Conservation (phyloP, 148 eudicot genomes). For the Bassia scoparia region DNA sequence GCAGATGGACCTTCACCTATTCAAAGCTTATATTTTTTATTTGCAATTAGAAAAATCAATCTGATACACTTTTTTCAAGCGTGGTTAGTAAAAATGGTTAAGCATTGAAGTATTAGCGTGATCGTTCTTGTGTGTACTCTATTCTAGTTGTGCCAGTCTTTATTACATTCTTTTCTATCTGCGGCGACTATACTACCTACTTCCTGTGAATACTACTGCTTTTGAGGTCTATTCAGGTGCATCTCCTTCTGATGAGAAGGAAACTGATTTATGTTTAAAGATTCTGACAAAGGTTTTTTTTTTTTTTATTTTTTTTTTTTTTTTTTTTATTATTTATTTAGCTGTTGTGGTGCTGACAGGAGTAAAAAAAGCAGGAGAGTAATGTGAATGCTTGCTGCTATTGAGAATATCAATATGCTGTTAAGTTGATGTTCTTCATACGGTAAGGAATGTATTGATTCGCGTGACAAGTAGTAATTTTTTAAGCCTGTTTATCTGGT, state of each 20-base stretch:
- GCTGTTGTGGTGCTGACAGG: constrained; percentile 74
- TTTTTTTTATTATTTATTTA: constrained; percentile 24
- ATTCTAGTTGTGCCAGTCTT: background rate
- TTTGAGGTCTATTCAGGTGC: constrained; percentile 71
- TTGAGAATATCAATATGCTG: constrained; percentile 80
- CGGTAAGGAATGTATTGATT: constrained; percentile 36
- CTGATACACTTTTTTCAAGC: background rate
- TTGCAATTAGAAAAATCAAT: too few species aligned
- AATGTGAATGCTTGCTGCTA: constrained; percentile 74
- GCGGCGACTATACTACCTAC: constrained; percentile 84
- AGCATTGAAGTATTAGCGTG: background rate
- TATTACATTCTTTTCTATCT: constrained; percentile 20
- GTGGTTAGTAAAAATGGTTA: background rate
- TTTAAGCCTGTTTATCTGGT: background rate
- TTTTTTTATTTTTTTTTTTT: too few species aligned
- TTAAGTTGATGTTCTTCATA: constrained; percentile 67
- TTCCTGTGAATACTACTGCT: constrained; percentile 77
- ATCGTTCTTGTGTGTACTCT: background rate
- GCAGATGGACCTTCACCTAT: background rate
- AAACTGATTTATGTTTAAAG: background rate
- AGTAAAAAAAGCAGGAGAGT: constrained; percentile 56
- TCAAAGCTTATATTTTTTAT: background rate
- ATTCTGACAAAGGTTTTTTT: constrained; percentile 26
- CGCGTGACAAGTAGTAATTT: background rate
- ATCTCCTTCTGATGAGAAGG: background rate